These are phyloP conservation scores for Oryza officinalis DNA, from an alignment of 176 grass and related monocot species.

Conservation along the genomic window DNA sequence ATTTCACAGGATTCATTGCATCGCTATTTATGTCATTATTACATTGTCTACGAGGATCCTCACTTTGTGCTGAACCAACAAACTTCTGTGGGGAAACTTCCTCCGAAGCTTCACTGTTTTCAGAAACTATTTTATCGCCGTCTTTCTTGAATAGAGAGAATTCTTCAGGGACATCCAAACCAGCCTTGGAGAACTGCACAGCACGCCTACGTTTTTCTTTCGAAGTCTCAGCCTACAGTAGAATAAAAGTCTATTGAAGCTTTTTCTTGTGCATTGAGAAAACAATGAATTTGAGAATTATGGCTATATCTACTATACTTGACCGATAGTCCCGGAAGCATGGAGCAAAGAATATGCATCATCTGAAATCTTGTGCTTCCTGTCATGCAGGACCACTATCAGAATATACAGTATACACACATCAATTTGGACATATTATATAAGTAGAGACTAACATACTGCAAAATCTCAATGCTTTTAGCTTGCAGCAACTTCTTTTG, in stretches of 20 bases:
- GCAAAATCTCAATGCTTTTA: slow-evolving; percentile 69
- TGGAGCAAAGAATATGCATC: slow-evolving; percentile 66
- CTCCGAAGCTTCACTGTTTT: slow-evolving; percentile 11
- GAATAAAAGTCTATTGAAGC: slow-evolving; percentile 17
- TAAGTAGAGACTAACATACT: slow-evolving; percentile 47
- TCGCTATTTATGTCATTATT: slow-evolving; percentile 20
- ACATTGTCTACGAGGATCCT: not conserved
- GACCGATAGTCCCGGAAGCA: slow-evolving; percentile 89
- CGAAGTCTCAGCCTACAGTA: slow-evolving; percentile 65
- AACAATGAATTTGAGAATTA: slow-evolving; percentile 1
- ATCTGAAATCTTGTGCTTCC: slow-evolving; percentile 84
- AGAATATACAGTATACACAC: slow-evolving; percentile 6
- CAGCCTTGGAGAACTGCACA: slow-evolving; percentile 75
- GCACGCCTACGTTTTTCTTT: slow-evolving; percentile 81
- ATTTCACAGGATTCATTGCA: slow-evolving; percentile 20
- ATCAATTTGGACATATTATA: not conserved
- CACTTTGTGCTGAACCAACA: slow-evolving; percentile 29
- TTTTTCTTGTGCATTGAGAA: slow-evolving; percentile 1
- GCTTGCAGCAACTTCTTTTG: slow-evolving; percentile 69
- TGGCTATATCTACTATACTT: slow-evolving; percentile 46
- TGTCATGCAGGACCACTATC: slow-evolving; percentile 28
- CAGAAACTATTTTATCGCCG: slow-evolving; percentile 10
- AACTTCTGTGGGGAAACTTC: slow-evolving; percentile 24
- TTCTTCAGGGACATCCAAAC: slow-evolving; percentile 74
- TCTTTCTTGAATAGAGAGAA: slow-evolving; percentile 63